Evolutionary conservation across 164 flowering plant species (phyloP).

Genomic region (Magnolia officinalis): DNA sequence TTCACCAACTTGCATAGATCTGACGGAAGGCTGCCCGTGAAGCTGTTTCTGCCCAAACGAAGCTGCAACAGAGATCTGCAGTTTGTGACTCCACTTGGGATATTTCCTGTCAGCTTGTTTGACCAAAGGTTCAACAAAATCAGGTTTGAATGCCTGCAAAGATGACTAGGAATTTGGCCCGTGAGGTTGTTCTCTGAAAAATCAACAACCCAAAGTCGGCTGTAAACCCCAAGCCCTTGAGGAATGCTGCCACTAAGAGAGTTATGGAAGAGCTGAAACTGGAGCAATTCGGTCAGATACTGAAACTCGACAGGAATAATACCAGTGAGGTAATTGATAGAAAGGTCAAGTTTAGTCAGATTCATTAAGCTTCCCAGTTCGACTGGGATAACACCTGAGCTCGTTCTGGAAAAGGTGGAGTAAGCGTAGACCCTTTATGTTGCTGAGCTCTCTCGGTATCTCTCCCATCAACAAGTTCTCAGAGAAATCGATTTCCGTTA

Average conservation of each 20-base stretch:
- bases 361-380: slow-evolving; percentile 58
- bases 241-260: slow-evolving; percentile 71
- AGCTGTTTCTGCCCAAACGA: slow-evolving; percentile 57
- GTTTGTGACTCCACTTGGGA: slow-evolving; percentile 59
- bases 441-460: slow-evolving; percentile 70
- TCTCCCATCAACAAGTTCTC: slow-evolving; percentile 71
- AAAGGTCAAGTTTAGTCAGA: slow-evolving; percentile 72
- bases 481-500: slow-evolving; percentile 78
- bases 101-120: slow-evolving; percentile 66
- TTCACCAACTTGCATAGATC: slow-evolving; percentile 66
- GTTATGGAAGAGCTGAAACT: slow-evolving; percentile 79
- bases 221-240: slow-evolving; percentile 63
- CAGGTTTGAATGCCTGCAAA: slow-evolving; percentile 62
- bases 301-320: slow-evolving; percentile 75
- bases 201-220: slow-evolving; percentile 84
- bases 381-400: slow-evolving; percentile 80
- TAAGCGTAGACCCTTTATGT: slow-evolving; percentile 47
- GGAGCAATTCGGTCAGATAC: slow-evolving; percentile 46
- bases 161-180: slow-evolving; percentile 70
- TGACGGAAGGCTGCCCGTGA: slow-evolving; percentile 76
- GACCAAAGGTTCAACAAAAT: slow-evolving; percentile 65
- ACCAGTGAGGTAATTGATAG: slow-evolving; percentile 74
- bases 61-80: slow-evolving; percentile 70
- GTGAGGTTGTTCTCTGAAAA: slow-evolving; percentile 64
- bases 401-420: slow-evolving; percentile 76